Evolutionary conservation across 768 basidiomycete genomes (phyloP), one percentile per base, ranked within the genome.

Genomic region (Rhizopogon roseolus): DNA sequence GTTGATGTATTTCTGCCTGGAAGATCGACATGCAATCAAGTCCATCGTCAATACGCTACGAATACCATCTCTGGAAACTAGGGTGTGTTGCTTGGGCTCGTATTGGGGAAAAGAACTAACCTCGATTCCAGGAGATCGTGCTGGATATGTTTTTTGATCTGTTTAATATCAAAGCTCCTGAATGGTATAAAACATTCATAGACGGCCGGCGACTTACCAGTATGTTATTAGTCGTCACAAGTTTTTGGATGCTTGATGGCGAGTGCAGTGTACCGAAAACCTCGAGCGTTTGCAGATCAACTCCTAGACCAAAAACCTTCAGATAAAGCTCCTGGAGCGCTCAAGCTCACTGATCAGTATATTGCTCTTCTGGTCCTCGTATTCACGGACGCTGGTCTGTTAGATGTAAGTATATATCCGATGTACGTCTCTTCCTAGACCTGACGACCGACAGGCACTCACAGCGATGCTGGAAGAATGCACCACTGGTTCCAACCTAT

Each of bases 101-200:
- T 17, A 9, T 40, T 42, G 2, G 16, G 16, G 28, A 36, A 7
- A 22, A 50, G 14, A 40, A 40, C 58, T 68, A 40, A 68, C 22
- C 14, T n/a, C 45, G 19, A 42, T 64, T 16, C 61, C 22, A 97
- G 95, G 96, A 98, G 74, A 82, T 93, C 29, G 77, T 98, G 36
- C 74, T 98, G 50, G 93, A 98, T 60, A 88, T 97, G 82, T 89
- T 98, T 62, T 98, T 98, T 62, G 90, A 92, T 56, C 76, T 95
- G 16, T 73, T 99, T 17, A 91, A 93, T 53, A 95, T 98, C 70
- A 91, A 91, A 66, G 81, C 89, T 0, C 90, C 93, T 1, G 88
- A 88, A 42, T 98, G 95, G 93, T 91, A 92, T 65, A 82, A 92
- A 62, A 88, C 91, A 0, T 98, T 96, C 63, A 87, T 97, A 36